Base-by-base conservation (phyloP, 176 grass and related monocot genomes). In the Hsuehochloa calcarea region DNA sequence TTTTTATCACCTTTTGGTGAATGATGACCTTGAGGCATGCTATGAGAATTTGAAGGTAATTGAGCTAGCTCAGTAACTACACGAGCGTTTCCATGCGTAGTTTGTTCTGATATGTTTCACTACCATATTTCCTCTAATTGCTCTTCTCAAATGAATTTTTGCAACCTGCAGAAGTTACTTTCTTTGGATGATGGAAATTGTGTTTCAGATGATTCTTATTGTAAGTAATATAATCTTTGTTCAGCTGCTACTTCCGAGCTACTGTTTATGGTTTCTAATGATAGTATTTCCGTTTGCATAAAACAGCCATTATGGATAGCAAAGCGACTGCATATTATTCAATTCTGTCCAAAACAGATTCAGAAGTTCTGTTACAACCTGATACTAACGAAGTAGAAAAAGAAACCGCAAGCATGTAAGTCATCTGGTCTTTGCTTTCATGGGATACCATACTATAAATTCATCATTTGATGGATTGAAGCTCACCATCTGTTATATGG, bases 1-100 rank as follows among this genome's bases (percentile, higher is more conserved):
- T 85, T 90, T 86, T 74, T 41, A 86, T 74, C 85, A 88, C 80
- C 8, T 93, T n/a, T 90, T 86, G 85, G 72, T 88, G 55, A 93
- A 93, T 45, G 82, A 83, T 68, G 72, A 85, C 22, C 77, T 88
- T 43, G 91, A 93, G 82, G 52, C 46, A 47, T 90, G 91, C 63
- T 90, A 90, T 59, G 74, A 63, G 22, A 92, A 89, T n/a, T 77
- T 92, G 52, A 93, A 93, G 81, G 85, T 90, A 55, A 7, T 35
- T 27, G 64, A 54, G 15, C 54, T 75, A 77, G 73, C 61, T 34
- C 47, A 67, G 22, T 35, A 34, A 17, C 10, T 45, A 25, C 25
- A 82, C 44, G 50, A 26, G n/a, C 1, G 3, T 60, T 60, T 25
- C 22, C 56, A 60, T 12, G n/a, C n/a, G 4, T 60, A 60, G 56